These are phyloP conservation scores for Aureobasidium leucospermi DNA, from an alignment of 2,329 filamentous ascomycete genomes.

Conservation along the genomic window DNA sequence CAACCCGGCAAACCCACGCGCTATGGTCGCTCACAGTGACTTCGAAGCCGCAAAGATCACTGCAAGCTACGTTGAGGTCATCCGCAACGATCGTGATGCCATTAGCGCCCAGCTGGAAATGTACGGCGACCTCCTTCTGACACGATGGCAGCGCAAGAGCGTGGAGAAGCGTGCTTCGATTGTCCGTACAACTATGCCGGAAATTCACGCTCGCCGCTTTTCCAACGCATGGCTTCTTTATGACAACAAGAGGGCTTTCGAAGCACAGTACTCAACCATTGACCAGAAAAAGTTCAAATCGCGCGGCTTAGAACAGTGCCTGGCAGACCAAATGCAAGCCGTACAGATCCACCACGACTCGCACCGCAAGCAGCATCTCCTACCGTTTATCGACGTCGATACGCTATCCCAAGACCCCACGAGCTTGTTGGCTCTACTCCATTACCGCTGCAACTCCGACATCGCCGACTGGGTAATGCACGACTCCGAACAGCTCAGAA, in stretches of 20 bases:
- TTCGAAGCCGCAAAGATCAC: background rate
- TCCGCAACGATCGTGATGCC: background rate
- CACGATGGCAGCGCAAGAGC: slow-evolving; percentile 13
- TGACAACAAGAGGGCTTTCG: background rate
- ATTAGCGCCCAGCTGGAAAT: background rate
- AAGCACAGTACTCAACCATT: background rate
- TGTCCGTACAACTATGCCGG: slow-evolving; percentile 14
- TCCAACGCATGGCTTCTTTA: background rate
- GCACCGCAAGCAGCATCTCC: background rate
- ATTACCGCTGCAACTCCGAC: slow-evolving; percentile 8
- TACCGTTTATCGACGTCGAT: slow-evolving; percentile 15
- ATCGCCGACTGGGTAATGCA: slow-evolving; percentile 15
- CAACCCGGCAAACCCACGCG: background rate
- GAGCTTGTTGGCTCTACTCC: slow-evolving; percentile 15
- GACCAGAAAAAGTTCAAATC: background rate
- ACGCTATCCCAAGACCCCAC: slow-evolving; percentile 11
- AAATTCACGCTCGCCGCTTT: slow-evolving; percentile 10
- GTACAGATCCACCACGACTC: background rate
- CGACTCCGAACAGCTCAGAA: slow-evolving; percentile 16
- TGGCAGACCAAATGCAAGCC: background rate
- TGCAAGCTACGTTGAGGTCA: background rate
- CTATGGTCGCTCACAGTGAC: background rate
- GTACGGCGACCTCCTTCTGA: slow-evolving; percentile 13
- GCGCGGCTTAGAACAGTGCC: background rate
- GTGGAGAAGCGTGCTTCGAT: slow-evolving; percentile 13